Evolutionary conservation across 352 stramenopile species (phyloP).

Genomic region (Pythium aphanidermatum): DNA sequence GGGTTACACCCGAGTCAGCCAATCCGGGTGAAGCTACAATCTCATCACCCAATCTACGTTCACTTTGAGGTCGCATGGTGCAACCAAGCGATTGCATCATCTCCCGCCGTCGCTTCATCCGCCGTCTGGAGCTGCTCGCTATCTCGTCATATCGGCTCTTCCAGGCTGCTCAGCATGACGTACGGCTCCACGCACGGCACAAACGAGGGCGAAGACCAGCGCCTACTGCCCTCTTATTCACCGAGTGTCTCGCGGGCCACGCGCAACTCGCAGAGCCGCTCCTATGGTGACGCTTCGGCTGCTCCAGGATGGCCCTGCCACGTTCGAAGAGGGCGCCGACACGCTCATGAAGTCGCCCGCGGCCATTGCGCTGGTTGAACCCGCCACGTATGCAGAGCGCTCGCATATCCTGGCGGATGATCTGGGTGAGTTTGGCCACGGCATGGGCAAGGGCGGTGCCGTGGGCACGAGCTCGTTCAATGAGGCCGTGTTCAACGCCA

Average conservation of each 20-base stretch:
- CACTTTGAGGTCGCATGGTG: too few relatives aligned
- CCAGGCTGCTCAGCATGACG: constrained; percentile 14
- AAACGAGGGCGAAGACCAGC: constrained; percentile 7
- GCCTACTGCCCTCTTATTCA: constrained; percentile 60
- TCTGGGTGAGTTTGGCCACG: constrained; percentile 7
- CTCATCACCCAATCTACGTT: constrained; percentile 4
- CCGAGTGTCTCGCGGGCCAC: constrained; percentile 36
- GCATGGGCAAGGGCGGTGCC: not conserved
- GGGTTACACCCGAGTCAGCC: too few relatives aligned
- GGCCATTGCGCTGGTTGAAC: constrained; percentile 25
- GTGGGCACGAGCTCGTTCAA: constrained; percentile 65
- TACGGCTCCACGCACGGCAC: constrained; percentile 5
- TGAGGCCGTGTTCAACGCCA: constrained; percentile 74
- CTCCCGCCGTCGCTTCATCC: too few relatives aligned
- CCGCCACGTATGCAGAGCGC: constrained; percentile 38
- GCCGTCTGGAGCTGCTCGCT: too few relatives aligned
- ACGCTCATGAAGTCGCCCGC: constrained; percentile 47
- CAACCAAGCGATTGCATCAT: too few relatives aligned
- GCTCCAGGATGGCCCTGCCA: constrained; percentile 56
- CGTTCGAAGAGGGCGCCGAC: constrained; percentile 59
- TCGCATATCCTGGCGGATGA: constrained; percentile 31
- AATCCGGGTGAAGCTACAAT: too few relatives aligned
- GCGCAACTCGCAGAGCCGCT: constrained; percentile 12
- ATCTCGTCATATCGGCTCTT: too few relatives aligned
- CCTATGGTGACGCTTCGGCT: constrained; percentile 18